Percentiles rank a stretch among this genome's conserved stretches.
phyloP scores from a whole-genome alignment of 768 basidiomycete species.

The Rhodotorula toruloides region DNA sequence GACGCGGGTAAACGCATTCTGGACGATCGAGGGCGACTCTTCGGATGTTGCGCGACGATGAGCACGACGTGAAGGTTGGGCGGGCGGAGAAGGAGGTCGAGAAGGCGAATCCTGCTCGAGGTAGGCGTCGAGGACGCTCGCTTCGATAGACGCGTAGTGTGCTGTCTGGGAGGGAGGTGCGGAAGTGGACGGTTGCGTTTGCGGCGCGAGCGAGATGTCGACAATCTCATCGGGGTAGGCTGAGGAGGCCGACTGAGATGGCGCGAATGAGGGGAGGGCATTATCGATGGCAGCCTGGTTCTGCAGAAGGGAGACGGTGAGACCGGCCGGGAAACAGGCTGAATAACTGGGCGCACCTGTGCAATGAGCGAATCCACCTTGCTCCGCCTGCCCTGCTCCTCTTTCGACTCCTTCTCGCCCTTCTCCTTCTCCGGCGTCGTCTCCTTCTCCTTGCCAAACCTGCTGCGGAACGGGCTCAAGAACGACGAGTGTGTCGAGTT shows the following conservation, averaged over 20 bases:
- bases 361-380: neutral
- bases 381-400: neutral
- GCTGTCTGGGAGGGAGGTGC: too few relatives aligned
- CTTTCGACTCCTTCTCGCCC: neutral
- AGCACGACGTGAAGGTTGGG: neutral
- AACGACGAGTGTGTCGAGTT: neutral
- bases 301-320: neutral
- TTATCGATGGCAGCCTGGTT: neutral
- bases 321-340: too few relatives aligned
- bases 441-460: neutral
- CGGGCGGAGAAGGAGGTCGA: neutral
- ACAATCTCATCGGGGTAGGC: too few relatives aligned
- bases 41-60: slow-evolving; percentile 22
- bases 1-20: slow-evolving; percentile 1
- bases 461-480: neutral
- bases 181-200: too few relatives aligned
- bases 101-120: neutral
- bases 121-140: too few relatives aligned
- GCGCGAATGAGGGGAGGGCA: too few relatives aligned
- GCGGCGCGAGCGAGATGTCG: too few relatives aligned
- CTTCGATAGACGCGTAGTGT: too few relatives aligned
- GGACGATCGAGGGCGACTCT: slow-evolving; percentile 23
- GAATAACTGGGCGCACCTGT: neutral
- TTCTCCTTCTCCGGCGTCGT: neutral
- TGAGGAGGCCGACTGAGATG: too few relatives aligned